Evolutionary conservation across 805 yeast species (phyloP), one percentile per base, ranked within the genome.

Genomic region (Blastobotrys terrestris): DNA sequence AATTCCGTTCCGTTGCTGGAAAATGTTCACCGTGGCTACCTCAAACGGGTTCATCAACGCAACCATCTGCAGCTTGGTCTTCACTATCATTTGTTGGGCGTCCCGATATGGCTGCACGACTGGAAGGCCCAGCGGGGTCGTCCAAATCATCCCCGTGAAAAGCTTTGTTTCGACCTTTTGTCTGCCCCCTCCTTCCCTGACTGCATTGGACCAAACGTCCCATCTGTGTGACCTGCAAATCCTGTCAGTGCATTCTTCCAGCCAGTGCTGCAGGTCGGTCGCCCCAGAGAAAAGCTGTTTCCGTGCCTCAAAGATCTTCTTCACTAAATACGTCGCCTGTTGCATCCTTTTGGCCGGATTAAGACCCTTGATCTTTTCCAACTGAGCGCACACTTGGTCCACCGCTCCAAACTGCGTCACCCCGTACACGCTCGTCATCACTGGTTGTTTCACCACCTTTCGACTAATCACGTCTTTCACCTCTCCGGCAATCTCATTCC

Each of bases 391-490:
- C 60, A 92, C 87, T 70, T 92, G 99, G 1, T 82, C 83, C n/a
- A 87, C 80, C 0, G 97, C 97, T 15, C 99, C 99, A 58, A 87
- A 79, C 63, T 78, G 87, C 0, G 99, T 92, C 13, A 92, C 99
- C 61, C 99, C 99, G 66, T 92, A 92, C 35, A 92, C 99, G 63
- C 90, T 90, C 0, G 99, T 92, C 99, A 92, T 92, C 21, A 92
- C 98, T 0, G 98, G 88, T 67, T 91, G 98, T 65, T 92, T 92
- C 26, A 94, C 96, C 43, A 92, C 84, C 65, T 90, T 92, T 60
- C 99, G 79, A 20, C 82, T 78, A 53, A 92, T 79, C 55, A 81
- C 77, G 48, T 84, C 86, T 53, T 77, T 72, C 45, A 85, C 69
- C 31, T 71, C 68, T 8, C 63, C 44, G 2, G 77, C 74, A 14